phyloP scores from a whole-genome alignment of 2,329 filamentous ascomycete genomes.

The Clarireedia homoeocarpa region DNA sequence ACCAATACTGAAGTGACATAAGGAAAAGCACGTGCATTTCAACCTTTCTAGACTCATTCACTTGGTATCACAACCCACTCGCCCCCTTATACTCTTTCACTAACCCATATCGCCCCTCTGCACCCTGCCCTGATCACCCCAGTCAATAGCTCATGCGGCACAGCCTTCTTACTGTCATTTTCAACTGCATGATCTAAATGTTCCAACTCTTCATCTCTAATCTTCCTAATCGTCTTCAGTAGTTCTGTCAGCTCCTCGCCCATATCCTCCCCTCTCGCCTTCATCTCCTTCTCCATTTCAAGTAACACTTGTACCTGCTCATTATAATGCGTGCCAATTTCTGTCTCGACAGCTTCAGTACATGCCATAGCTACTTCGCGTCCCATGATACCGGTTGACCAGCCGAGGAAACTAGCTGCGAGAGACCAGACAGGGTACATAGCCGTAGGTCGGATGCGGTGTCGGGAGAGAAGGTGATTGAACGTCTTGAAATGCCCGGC shows the following conservation, averaged over 20 bases:
- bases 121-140: slow-evolving; percentile 86
- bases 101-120: slow-evolving; percentile 86
- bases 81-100: slow-evolving; percentile 53
- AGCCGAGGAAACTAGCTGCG: slow-evolving; percentile 74
- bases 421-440: slow-evolving; percentile 87
- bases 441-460: slow-evolving; percentile 84
- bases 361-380: slow-evolving; percentile 97
- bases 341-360: slow-evolving; percentile 95
- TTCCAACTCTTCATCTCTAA: slow-evolving; percentile 92
- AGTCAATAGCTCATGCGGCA: slow-evolving; percentile 82
- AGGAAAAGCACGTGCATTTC: no score
- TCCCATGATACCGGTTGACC: slow-evolving; percentile 82
- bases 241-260: slow-evolving; percentile 70
- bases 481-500: slow-evolving; percentile 80
- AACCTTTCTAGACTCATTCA: not conserved
- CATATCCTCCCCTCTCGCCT: slow-evolving; percentile 69
- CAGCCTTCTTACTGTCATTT: slow-evolving; percentile 83
- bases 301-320: slow-evolving; percentile 76
- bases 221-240: slow-evolving; percentile 66
- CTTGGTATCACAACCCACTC: not conserved
- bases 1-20: no score
- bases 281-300: slow-evolving; percentile 71
- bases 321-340: slow-evolving; percentile 96
- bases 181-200: slow-evolving; percentile 93
- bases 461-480: slow-evolving; percentile 72